Evolutionary conservation across 164 flowering plant species (phyloP).

Genomic region (Houttuynia cordata): DNA sequence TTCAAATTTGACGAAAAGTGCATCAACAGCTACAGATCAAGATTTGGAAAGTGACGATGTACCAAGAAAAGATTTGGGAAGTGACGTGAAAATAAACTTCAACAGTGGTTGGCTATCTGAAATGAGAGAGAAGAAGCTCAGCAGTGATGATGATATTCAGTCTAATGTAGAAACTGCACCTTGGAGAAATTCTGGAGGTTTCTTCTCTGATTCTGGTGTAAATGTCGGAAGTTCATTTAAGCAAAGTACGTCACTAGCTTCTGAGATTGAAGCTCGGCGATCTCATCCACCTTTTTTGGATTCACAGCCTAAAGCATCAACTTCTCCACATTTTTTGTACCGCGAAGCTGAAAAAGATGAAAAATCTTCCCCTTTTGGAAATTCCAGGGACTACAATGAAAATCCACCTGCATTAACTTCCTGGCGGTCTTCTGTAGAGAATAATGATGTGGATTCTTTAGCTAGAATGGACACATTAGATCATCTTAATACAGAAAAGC

Average conservation of each 20-base stretch:
- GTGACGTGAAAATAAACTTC: neutral
- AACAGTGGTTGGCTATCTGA: constrained; percentile 8
- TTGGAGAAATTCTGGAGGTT: constrained; percentile 19
- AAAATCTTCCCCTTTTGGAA: constrained; percentile 10
- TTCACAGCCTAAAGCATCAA: constrained; percentile 41
- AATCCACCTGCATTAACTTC: constrained; percentile 23
- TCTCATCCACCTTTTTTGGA: constrained; percentile 83
- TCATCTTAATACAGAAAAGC: constrained; percentile 7
- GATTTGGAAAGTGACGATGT: too few species aligned
- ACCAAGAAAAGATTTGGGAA: too few species aligned
- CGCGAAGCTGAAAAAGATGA: constrained; percentile 20
- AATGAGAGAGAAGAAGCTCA: constrained; percentile 16
- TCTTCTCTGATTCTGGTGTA: constrained; percentile 17
- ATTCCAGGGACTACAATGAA: constrained; percentile 13
- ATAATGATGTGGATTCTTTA: constrained; percentile 9
- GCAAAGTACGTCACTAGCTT: constrained; percentile 25
- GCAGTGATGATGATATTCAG: constrained; percentile 15
- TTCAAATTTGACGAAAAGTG: neutral
- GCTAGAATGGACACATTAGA: constrained; percentile 10
- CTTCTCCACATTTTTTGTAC: constrained; percentile 18
- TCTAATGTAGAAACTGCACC: constrained; percentile 14
- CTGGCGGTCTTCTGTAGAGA: constrained; percentile 13
- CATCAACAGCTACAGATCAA: constrained; percentile 4
- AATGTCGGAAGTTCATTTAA: constrained; percentile 22
- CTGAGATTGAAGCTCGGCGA: constrained; percentile 27